phyloP scores from a whole-genome alignment of 352 stramenopile genomes.

The Globisporangium irregulare region DNA sequence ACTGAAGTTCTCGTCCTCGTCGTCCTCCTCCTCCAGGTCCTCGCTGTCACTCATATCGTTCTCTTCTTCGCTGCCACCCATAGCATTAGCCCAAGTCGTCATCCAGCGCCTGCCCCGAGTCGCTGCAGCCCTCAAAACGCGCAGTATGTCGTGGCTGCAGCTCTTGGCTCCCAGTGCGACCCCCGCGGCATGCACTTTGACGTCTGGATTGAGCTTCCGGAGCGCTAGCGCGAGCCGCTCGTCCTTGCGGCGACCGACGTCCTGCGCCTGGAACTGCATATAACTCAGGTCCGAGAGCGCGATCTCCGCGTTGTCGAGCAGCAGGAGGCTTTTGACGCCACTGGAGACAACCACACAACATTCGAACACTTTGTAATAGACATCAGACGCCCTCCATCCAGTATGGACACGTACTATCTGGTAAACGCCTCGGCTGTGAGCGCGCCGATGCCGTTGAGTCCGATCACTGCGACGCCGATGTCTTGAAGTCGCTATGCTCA shows the following conservation, averaged over 20 bases:
- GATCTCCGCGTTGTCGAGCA: constrained; percentile 31
- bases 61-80: not conserved
- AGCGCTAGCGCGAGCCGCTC: constrained; percentile 25
- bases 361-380: not conserved
- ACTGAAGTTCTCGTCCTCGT: constrained; percentile 3
- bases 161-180: constrained; percentile 15
- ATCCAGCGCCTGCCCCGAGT: too few relatives aligned
- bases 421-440: constrained; percentile 38
- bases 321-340: constrained; percentile 35
- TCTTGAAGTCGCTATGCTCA: constrained; percentile 25
- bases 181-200: constrained; percentile 19
- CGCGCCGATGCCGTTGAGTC: constrained; percentile 40
- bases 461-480: constrained; percentile 35
- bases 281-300: constrained; percentile 29
- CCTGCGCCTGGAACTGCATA: constrained; percentile 29
- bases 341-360: constrained; percentile 18
- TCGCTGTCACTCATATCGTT: constrained; percentile 1
- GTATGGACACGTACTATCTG: constrained; percentile 31
- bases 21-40: not conserved
- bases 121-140: constrained; percentile 16
- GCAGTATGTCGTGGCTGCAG: constrained; percentile 8
- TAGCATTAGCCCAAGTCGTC: not conserved
- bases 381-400: not conserved
- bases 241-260: constrained; percentile 32
- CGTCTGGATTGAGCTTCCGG: constrained; percentile 30